These are phyloP conservation scores for Cladophialophora yegresii DNA, from an alignment of 2,329 filamentous ascomycete species.

Conservation along the genomic window DNA sequence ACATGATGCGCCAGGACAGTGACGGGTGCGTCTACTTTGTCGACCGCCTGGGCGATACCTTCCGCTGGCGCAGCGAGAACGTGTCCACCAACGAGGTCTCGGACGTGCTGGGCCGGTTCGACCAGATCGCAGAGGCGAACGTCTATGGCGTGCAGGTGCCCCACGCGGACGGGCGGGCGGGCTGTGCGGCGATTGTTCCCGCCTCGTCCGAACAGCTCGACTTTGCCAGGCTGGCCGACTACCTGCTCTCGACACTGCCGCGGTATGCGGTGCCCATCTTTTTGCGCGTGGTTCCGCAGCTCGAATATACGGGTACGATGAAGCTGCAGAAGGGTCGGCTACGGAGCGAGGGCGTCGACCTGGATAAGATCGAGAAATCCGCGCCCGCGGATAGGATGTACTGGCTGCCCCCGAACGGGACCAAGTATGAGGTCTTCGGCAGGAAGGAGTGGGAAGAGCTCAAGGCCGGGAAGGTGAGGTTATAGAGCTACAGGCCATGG, in stretches of 20 bases:
- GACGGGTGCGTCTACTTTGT: constrained; percentile 77
- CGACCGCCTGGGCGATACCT: constrained; percentile 62
- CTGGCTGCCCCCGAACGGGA: constrained; percentile 33
- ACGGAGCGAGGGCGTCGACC: constrained; percentile 38
- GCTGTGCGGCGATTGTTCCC: constrained; percentile 68
- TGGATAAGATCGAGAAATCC: constrained; percentile 28
- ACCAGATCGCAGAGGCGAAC: constrained; percentile 72
- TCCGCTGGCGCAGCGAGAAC: constrained; percentile 71
- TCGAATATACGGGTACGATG: constrained; percentile 70
- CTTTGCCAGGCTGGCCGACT: constrained; percentile 60
- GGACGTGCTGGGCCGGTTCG: constrained; percentile 68
- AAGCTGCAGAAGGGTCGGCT: constrained; percentile 77
- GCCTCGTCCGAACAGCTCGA: constrained; percentile 54
- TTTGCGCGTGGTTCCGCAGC: constrained; percentile 61
- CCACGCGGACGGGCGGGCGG: constrained; percentile 78
- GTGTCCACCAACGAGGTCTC: constrained; percentile 80
- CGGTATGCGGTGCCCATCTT: constrained; percentile 76
- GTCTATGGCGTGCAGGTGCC: constrained; percentile 82
- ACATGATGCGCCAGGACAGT: constrained; percentile 69
- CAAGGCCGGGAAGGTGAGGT: constrained; percentile 35
- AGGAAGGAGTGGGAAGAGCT: constrained; percentile 34
- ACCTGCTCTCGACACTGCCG: constrained; percentile 63
- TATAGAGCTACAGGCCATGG: constrained; percentile 20
- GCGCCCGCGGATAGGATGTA: constrained; percentile 31
- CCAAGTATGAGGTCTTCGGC: constrained; percentile 32